Base-by-base conservation (phyloP, 331 rosid genomes). In the Arachis monticola region DNA sequence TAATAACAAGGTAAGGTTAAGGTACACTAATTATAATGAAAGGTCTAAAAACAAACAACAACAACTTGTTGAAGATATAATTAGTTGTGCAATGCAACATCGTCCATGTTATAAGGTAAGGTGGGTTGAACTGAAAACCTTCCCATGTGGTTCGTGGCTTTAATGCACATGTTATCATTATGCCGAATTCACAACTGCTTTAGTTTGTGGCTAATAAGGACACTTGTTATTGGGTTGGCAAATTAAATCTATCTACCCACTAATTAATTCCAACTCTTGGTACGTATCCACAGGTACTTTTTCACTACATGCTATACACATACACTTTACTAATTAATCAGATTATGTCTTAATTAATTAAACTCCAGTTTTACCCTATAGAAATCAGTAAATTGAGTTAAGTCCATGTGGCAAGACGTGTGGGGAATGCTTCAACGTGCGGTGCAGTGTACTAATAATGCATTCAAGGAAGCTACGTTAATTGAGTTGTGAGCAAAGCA, bases 101-200 rank as follows among this genome's bases (percentile, higher is more conserved):
- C 4, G 40, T 35, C 8, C 58, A 64, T 63, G 71, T 74, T 75
- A 69, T 64, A 74, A 7, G 78, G 8, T 57, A 77, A 69, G 88
- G 83, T 66, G 85, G 84, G 70, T 79, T 77, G 80, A 81, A 81
- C 82, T 48, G 31, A 72, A 70, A 76, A 71, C 48, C 71, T 53
- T 2, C 64, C 83, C 93, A 83, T 85, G 93, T 88, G 96, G 72
- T 67, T 86, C 57, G 30, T 76, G 77, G 79, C 84, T 80, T 78
- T 82, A 87, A 81, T 75, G 87, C 90, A 88, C 93, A 80, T 77
- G 93, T 73, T 76, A 85, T 82, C 59, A 87, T 90, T 80, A 72
- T 81, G 41, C 80, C 83, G 48, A 69, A 75, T 73, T 67, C 57
- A 27, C 80, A 81, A 80, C 66, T 57, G 69, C 79, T 77, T 80